phyloP scores from a whole-genome alignment of 1,284 basidiomycete genomes.

The Malassezia sp. region DNA sequence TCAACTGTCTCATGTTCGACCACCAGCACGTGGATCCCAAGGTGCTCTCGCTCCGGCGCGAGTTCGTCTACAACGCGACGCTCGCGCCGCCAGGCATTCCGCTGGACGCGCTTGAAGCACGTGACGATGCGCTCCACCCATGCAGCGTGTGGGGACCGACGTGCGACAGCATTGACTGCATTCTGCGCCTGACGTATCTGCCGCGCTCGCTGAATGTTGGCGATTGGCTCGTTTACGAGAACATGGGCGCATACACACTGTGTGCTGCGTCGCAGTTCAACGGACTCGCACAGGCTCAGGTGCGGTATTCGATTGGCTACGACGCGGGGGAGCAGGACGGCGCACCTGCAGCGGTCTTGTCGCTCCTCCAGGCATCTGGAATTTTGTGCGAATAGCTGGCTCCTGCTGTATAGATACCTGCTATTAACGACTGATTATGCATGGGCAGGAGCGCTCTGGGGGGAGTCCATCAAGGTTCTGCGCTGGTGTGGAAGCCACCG shows the following conservation, averaged over 20 bases:
- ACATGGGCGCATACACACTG: slow-evolving; percentile 88
- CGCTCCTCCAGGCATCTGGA: background rate
- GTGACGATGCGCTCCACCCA: slow-evolving; percentile 42
- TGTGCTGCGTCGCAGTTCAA: slow-evolving; percentile 83
- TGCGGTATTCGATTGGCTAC: slow-evolving; percentile 48
- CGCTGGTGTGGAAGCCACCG: no score
- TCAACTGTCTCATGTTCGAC: slow-evolving; percentile 93
- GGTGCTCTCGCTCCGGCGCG: slow-evolving; percentile 54
- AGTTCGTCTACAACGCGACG: slow-evolving; percentile 44
- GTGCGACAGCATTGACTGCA: slow-evolving; percentile 75
- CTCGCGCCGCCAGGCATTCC: slow-evolving; percentile 33
- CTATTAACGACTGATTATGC: no score
- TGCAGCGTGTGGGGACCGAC: slow-evolving; percentile 57
- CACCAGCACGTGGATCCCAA: slow-evolving; percentile 76
- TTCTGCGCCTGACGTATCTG: slow-evolving; percentile 30
- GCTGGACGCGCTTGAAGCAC: slow-evolving; percentile 11
- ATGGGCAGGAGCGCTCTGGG: no score
- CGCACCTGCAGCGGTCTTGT: slow-evolving; percentile 6
- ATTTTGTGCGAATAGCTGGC: background rate
- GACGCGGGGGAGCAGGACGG: slow-evolving; percentile 13
- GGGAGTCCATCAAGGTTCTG: no score
- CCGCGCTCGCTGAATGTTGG: slow-evolving; percentile 50
- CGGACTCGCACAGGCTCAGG: slow-evolving; percentile 50
- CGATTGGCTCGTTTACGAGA: slow-evolving; percentile 80
- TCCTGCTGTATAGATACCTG: background rate